Conservation (phyloP, 164 flowering plant genomes). For the Magnolia kwangsiensis region DNA sequence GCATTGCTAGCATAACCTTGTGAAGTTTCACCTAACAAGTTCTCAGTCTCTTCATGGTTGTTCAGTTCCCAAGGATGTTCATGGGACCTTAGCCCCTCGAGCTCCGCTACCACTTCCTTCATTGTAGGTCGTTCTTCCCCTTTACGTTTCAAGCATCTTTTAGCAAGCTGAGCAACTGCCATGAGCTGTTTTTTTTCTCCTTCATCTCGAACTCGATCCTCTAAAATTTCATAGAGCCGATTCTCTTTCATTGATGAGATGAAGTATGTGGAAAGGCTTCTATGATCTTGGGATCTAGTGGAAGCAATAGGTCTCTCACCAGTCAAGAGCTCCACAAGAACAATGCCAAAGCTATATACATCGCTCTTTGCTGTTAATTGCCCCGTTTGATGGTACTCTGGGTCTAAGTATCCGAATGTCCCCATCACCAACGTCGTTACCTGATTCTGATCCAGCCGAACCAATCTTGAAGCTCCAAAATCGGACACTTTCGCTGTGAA, state of each 20-base stretch:
- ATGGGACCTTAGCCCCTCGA: conserved; percentile 6
- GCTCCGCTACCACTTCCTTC: conserved; percentile 17
- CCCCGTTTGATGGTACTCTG: conserved; percentile 26
- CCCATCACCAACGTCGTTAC: conserved; percentile 28
- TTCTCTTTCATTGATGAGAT: not conserved
- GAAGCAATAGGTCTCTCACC: conserved; percentile 14
- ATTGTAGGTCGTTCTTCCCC: conserved; percentile 9
- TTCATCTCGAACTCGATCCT: conserved; percentile 14
- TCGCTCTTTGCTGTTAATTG: conserved; percentile 26
- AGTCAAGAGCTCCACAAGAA: conserved; percentile 21
- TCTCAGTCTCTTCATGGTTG: no score
- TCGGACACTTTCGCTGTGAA: not conserved
- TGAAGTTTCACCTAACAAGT: not conserved
- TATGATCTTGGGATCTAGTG: conserved; percentile 8
- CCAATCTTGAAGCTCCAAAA: conserved; percentile 3
- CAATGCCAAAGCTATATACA: conserved; percentile 27
- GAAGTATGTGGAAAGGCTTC: conserved; percentile 6
- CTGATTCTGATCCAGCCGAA: not conserved
- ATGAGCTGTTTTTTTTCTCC: conserved; percentile 19
- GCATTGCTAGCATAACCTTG: not conserved
- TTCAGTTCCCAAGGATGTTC: no score
- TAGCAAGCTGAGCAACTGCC: conserved; percentile 6
- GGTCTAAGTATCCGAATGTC: conserved; percentile 31
- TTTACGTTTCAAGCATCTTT: conserved; percentile 9
- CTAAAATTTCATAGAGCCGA: not conserved